phyloP scores from a whole-genome alignment of 768 basidiomycete genomes.

The Brasilioporus rufonigricans region DNA sequence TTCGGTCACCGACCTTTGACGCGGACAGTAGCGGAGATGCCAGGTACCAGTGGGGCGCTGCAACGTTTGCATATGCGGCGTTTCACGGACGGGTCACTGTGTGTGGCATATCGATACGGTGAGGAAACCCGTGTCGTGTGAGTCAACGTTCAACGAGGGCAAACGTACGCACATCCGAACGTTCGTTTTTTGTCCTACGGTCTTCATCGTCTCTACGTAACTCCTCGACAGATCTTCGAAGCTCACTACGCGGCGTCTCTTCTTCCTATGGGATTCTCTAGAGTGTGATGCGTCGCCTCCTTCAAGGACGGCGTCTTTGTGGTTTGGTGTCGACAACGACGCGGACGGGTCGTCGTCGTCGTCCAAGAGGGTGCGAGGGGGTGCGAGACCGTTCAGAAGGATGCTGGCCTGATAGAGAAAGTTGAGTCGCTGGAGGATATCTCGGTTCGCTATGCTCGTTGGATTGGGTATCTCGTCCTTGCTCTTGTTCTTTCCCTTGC shows the following conservation, averaged over 20 bases:
- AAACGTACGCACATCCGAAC: constrained; percentile 61
- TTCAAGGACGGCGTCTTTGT: background rate
- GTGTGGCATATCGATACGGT: background rate
- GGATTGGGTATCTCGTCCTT: constrained; percentile 58
- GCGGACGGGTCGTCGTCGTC: background rate
- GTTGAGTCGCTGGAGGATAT: constrained; percentile 80
- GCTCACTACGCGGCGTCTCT: constrained; percentile 30
- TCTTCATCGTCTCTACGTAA: constrained; percentile 65
- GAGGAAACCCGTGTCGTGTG: background rate
- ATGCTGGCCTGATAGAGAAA: constrained; percentile 82
- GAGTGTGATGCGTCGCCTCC: background rate
- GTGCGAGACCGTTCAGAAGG: constrained; percentile 47
- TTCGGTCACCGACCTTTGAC: constrained; percentile 50
- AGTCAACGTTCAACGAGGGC: background rate
- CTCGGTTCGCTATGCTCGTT: constrained; percentile 59
- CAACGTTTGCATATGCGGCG: constrained; percentile 76
- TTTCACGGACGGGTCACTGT: constrained; percentile 81
- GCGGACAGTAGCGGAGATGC: constrained; percentile 61
- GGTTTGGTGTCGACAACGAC: background rate
- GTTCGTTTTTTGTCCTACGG: constrained; percentile 71
- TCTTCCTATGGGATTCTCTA: constrained; percentile 4
- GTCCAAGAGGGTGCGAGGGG: background rate
- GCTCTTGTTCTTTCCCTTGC: constrained; percentile 57
- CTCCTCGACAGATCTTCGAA: constrained; percentile 57
- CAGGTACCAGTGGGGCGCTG: constrained; percentile 61